Percentiles rank a stretch among this genome's conserved stretches.
These are phyloP conservation scores for Trichomonas tenax DNA, from an alignment of 208 protist genomes.

Conservation along the genomic window DNA sequence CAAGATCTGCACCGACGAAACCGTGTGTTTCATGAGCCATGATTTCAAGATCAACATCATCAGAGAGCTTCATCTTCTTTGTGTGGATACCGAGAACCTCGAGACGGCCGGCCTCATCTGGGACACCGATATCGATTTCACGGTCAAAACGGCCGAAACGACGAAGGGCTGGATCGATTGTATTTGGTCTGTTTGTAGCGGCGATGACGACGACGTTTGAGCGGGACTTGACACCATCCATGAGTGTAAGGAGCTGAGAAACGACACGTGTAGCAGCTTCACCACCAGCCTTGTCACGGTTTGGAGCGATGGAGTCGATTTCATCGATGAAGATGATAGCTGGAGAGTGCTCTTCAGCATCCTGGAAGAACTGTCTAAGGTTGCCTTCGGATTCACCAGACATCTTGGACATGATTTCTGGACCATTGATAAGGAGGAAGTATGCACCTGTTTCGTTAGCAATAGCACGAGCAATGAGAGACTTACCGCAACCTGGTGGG, in stretches of 20 bases:
- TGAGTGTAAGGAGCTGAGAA: constrained; percentile 98
- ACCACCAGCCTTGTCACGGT: constrained; percentile 94
- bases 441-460: constrained; percentile 99
- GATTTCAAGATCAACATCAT: constrained; percentile 69
- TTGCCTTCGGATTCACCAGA: constrained; percentile 97
- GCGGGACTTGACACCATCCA: constrained; percentile 97
- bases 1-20: constrained; percentile 96
- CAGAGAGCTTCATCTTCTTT: constrained; percentile 98
- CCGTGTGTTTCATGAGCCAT: constrained; percentile 73
- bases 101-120: constrained; percentile 74
- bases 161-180: constrained; percentile 93
- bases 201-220: constrained; percentile 97
- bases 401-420: constrained; percentile 99
- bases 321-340: constrained; percentile 99
- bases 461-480: constrained; percentile 95
- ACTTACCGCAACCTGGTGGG: constrained; percentile 96
- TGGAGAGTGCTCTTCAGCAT: constrained; percentile 78
- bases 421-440: constrained; percentile 99
- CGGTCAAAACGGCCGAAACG: constrained; percentile 98
- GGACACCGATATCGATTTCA: constrained; percentile 99
- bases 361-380: constrained; percentile 96
- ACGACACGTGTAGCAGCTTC: constrained; percentile 99
- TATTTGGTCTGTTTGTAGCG: constrained; percentile 98
- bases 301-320: constrained; percentile 99
- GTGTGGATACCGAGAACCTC: constrained; percentile 97